phyloP scores from a whole-genome alignment of 2,329 filamentous ascomycete species.

The Alternaria alternata region DNA sequence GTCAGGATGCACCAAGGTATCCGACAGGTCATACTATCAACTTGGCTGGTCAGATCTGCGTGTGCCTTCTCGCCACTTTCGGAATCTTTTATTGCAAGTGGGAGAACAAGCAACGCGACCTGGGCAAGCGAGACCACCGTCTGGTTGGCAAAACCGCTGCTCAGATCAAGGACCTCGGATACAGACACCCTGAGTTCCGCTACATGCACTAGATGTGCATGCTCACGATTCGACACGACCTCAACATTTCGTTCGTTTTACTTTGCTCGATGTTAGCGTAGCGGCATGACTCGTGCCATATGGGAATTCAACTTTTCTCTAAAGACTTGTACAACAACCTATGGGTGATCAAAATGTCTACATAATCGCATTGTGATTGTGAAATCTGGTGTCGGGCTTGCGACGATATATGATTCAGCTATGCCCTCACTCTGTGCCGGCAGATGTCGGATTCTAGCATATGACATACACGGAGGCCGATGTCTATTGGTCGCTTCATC shows the following conservation, averaged over 20 bases:
- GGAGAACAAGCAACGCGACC: conserved; percentile 61
- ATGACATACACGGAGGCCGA: not conserved
- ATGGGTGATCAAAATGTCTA: not conserved
- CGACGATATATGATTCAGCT: not conserved
- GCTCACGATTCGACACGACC: not conserved
- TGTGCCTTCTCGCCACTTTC: conserved; percentile 55
- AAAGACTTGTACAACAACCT: not conserved
- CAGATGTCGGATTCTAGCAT: not conserved
- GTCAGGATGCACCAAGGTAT: conserved; percentile 69
- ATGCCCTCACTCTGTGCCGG: not conserved
- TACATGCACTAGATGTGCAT: conserved; percentile 58
- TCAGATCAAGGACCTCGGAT: conserved; percentile 60
- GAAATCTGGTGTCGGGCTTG: not conserved
- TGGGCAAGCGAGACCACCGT: conserved; percentile 59
- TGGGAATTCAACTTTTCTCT: not conserved
- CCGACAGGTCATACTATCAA: conserved; percentile 75
- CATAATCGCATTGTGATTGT: not conserved
- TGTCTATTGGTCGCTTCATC: not conserved
- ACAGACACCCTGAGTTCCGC: conserved; percentile 63
- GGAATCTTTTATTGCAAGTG: conserved; percentile 63
- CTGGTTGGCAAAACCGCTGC: conserved; percentile 60
- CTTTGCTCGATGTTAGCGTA: conserved; percentile 9
- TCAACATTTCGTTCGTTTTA: conserved; percentile 18
- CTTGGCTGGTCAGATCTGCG: conserved; percentile 58
- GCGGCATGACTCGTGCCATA: not conserved